Evolutionary conservation across 108 stramenopile genomes (phyloP), one percentile per base, ranked within the genome.

Genomic region (Fragilaria radians): DNA sequence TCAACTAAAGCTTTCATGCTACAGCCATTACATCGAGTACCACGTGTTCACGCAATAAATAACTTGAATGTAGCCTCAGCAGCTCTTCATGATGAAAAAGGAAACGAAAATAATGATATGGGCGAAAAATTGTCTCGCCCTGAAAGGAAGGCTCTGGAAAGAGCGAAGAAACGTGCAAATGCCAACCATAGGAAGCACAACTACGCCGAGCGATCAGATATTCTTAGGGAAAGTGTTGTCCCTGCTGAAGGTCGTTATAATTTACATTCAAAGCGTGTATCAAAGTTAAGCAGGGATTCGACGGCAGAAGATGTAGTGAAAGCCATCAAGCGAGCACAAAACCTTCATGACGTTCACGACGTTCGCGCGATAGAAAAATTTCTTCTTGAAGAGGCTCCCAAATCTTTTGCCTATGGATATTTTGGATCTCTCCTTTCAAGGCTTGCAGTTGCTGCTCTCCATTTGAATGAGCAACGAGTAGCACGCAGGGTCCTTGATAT

Each of bases 371-470:
- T 91, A 78, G 82, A 70, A 27, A 69, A 78, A 46, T 91, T 91
- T 61, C 70, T 91, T 54, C 49, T 91, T 36, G 78, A 83, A 26
- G 69, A 87, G 50, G 73, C 72, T 22, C 81, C 81, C 72, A 65
- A 73, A 42, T 42, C 65, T 0, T 82, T 74, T 63, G 85, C 82
- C 50, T 82, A 86, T 54, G 86, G 86, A 23, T 84, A 84, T 48
- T 66, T 81, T 57, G 90, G 90, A 50, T 83, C 83, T 5, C 75
- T 91, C 32, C 61, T 91, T 29, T 72, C 86, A 11, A 75, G 90
- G 31, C 77, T 88, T 34, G 86, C 90, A 49, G 90, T 91, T 9
- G 86, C 86, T 5, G 83, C 90, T 0, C 59, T 91, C 28, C 86
- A 81, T 55, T 50, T 85, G 53, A 69, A 75, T 45, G 81, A 88